A percentile compares a stretch with the other conserved stretches of the same genome.
phyloP scores from a whole-genome alignment of 2,329 filamentous ascomycete genomes.

The Neophaeococcomyces aloes region DNA sequence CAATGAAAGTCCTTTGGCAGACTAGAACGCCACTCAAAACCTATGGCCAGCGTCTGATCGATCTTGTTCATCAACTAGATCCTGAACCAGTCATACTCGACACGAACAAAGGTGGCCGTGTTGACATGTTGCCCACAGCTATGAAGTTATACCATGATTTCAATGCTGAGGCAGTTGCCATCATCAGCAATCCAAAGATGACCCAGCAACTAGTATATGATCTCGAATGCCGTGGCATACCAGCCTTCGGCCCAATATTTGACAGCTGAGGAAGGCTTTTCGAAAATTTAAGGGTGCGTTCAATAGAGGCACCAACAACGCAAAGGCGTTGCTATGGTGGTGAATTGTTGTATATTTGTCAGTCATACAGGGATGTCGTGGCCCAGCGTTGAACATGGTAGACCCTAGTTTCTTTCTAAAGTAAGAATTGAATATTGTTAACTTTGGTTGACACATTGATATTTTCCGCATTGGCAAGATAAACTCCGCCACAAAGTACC shows the following conservation, averaged over 20 bases:
- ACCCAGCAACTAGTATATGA: conserved; percentile 31
- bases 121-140: conserved; percentile 24
- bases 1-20: conserved; percentile 27
- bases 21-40: conserved; percentile 27
- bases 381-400: too few relatives aligned
- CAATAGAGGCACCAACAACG: too few relatives aligned
- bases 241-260: conserved; percentile 30
- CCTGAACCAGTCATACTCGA: conserved; percentile 27
- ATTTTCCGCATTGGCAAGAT: too few relatives aligned
- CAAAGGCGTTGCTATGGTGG: too few relatives aligned
- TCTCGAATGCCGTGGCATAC: conserved; percentile 29
- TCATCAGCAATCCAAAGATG: conserved; percentile 29
- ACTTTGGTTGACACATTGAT: too few relatives aligned
- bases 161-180: conserved; percentile 29
- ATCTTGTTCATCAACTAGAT: conserved; percentile 27
- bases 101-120: conserved; percentile 26
- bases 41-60: conserved; percentile 27
- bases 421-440: too few relatives aligned
- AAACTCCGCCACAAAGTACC: too few relatives aligned
- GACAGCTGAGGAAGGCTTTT: conserved; percentile 17
- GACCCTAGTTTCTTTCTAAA: too few relatives aligned
- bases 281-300: too few relatives aligned
- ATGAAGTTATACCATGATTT: conserved; percentile 16
- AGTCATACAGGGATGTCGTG: too few relatives aligned
- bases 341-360: too few relatives aligned